phyloP scores from a whole-genome alignment of 176 grass and related monocot genomes.

The Aegilops sharonensis region DNA sequence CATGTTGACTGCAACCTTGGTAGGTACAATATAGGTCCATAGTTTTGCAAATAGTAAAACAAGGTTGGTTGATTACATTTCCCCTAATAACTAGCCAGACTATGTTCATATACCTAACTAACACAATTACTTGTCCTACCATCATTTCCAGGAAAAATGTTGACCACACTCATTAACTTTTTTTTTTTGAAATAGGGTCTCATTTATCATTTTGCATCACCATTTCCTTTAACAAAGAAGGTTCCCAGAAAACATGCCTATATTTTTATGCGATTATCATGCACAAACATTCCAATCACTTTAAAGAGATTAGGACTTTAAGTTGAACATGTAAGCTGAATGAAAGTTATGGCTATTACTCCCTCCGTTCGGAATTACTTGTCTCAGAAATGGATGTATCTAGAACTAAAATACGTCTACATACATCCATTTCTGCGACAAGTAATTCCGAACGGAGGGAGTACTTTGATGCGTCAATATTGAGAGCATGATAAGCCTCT shows the following conservation, averaged over 20 bases:
- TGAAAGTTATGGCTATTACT: not conserved
- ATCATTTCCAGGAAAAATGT: not conserved
- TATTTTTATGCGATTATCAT: not conserved
- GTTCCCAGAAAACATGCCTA: not conserved
- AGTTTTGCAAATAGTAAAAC: not conserved
- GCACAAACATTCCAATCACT: constrained; percentile 2
- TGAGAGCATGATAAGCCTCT: not conserved
- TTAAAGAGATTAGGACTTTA: not conserved
- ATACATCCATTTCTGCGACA: too few relatives aligned
- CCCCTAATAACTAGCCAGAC: not conserved
- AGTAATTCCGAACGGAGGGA: too few relatives aligned
- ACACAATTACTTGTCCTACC: constrained; percentile 7
- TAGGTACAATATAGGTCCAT: not conserved
- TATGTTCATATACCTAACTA: not conserved
- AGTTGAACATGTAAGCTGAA: constrained; percentile 2
- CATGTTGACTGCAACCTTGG: constrained; percentile 10
- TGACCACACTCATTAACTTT: not conserved
- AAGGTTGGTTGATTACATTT: not conserved
- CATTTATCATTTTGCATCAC: constrained; percentile 6
- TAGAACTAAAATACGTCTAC: too few relatives aligned
- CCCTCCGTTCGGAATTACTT: too few relatives aligned
- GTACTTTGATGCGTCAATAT: not conserved
- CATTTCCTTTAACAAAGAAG: constrained; percentile 5
- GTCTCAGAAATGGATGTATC: too few relatives aligned
- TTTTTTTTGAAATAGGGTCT: not conserved